Percentiles rank a stretch among this genome's conserved stretches.
These are phyloP conservation scores for Linnemannia hyalina DNA, from an alignment of 192 early-diverging fungal genomes.

Conservation along the genomic window DNA sequence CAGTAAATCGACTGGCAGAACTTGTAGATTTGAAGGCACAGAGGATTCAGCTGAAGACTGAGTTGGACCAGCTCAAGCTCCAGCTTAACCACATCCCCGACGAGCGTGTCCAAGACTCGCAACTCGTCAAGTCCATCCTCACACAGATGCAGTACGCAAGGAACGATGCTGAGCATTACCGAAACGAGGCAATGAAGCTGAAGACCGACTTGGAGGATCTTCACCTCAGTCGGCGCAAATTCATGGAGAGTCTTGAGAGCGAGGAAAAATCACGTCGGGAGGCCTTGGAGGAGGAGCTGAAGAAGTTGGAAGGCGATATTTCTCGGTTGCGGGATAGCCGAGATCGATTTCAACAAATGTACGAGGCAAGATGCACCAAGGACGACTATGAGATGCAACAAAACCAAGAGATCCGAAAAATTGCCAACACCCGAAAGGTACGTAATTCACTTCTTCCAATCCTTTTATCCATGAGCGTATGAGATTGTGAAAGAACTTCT, in stretches of 20 bases:
- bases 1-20: slow-evolving; percentile 32
- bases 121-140: slow-evolving; percentile 28
- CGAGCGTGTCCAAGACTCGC: slow-evolving; percentile 37
- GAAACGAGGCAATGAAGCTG: slow-evolving; percentile 24
- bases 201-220: slow-evolving; percentile 36
- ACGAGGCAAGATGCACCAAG: slow-evolving; percentile 49
- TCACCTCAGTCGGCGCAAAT: slow-evolving; percentile 34
- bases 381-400: slow-evolving; percentile 58
- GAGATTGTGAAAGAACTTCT: not conserved
- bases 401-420: slow-evolving; percentile 61
- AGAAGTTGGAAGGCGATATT: slow-evolving; percentile 49
- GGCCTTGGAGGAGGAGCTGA: slow-evolving; percentile 42
- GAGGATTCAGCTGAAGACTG: slow-evolving; percentile 36
- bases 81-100: slow-evolving; percentile 52
- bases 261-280: slow-evolving; percentile 46
- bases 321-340: slow-evolving; percentile 46
- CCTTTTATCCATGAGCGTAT: not conserved
- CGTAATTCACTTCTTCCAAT: not conserved
- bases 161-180: slow-evolving; percentile 42
- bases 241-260: slow-evolving; percentile 41
- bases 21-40: slow-evolving; percentile 42
- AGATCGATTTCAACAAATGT: slow-evolving; percentile 54
- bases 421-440: slow-evolving; percentile 62
- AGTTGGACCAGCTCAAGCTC: slow-evolving; percentile 28
- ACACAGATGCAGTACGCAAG: slow-evolving; percentile 38